A percentile compares a stretch with the other conserved stretches of the same genome.
Conservation (phyloP, 257 asterid genomes). For the Jasminum sambac region DNA sequence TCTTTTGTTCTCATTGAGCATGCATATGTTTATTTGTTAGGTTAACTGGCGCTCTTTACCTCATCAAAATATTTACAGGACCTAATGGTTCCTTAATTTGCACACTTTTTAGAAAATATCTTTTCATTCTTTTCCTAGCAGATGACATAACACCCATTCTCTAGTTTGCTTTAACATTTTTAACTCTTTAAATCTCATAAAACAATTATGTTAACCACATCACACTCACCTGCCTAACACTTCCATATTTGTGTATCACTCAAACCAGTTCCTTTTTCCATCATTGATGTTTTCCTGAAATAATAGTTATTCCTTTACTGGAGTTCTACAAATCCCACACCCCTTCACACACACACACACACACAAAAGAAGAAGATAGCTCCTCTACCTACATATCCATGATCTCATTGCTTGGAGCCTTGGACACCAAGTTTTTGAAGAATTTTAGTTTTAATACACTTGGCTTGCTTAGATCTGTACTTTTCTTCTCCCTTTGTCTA, state of each 20-base stretch:
- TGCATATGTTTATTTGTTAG: not conserved
- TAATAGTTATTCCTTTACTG: not conserved
- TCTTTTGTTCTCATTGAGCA: not conserved
- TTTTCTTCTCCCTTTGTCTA: not conserved
- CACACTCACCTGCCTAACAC: not conserved
- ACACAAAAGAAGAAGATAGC: not conserved
- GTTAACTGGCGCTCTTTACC: not conserved
- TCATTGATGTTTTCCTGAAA: not conserved
- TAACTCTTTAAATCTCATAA: not conserved
- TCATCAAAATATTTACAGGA: not conserved
- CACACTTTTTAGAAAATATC: not conserved
- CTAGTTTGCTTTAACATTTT: not conserved
- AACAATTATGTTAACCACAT: not conserved
- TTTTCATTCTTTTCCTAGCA: not conserved
- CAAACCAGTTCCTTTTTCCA: not conserved
- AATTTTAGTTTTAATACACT: not conserved
- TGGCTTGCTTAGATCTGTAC: not conserved
- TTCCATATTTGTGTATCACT: not conserved
- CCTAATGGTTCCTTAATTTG: not conserved
- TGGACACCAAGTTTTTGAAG: too few relatives aligned
- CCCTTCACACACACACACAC: too few relatives aligned
- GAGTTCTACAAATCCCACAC: not conserved
- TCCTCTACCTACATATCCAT: not conserved
- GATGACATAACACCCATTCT: not conserved
- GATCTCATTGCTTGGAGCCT: not conserved